Conservation (phyloP, 2,329 filamentous ascomycete species). For the Beauveria sp. region DNA sequence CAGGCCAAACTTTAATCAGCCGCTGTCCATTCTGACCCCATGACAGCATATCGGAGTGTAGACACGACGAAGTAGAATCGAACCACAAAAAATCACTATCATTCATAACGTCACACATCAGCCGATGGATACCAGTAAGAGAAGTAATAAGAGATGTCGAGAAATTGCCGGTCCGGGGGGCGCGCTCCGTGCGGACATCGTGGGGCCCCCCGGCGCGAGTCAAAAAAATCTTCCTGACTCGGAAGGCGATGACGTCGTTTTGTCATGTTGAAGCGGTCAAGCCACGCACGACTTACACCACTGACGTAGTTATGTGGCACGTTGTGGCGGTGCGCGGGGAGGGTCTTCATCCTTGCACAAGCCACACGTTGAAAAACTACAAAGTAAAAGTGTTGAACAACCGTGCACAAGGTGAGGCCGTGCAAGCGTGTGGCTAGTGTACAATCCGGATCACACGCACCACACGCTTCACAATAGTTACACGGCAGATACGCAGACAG, state of each 20-base stretch:
- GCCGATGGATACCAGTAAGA: neutral
- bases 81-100: neutral
- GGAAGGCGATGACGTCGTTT: slow-evolving; percentile 10
- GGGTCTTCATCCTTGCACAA: neutral
- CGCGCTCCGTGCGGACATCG: neutral
- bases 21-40: neutral
- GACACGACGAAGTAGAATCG: neutral
- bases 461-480: too few relatives aligned
- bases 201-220: neutral
- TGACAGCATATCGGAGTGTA: neutral
- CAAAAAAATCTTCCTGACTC: slow-evolving; percentile 4
- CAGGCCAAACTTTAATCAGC: neutral
- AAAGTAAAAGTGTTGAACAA: too few relatives aligned
- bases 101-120: slow-evolving; percentile 2
- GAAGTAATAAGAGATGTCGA: neutral
- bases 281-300: slow-evolving; percentile 6
- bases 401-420: neutral
- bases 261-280: neutral
- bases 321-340: slow-evolving; percentile 7
- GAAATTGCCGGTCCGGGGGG: neutral
- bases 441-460: neutral
- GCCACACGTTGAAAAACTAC: neutral
- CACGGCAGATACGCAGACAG: neutral
- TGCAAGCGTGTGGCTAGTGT: neutral
- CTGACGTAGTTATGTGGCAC: slow-evolving; percentile 5